phyloP scores from a whole-genome alignment of 176 grass and related monocot genomes.

The Microstegium vimineum region DNA sequence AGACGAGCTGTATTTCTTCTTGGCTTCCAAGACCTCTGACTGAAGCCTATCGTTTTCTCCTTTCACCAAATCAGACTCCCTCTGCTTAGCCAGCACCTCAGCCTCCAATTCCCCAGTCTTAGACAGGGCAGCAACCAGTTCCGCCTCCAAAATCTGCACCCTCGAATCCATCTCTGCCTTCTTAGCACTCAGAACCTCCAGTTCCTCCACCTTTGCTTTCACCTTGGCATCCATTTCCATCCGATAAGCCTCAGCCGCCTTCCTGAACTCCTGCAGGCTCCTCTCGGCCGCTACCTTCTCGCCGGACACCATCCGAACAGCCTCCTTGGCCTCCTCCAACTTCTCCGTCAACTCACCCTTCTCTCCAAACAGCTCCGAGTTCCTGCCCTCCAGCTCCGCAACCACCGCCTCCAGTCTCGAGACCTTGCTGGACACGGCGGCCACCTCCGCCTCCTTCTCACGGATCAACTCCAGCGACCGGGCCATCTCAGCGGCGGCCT shows the following conservation, averaged over 20 bases:
- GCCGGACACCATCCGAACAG: not conserved
- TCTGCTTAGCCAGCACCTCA: slow-evolving; percentile 22
- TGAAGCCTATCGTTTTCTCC: slow-evolving; percentile 14
- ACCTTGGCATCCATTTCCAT: slow-evolving; percentile 21
- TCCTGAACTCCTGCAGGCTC: slow-evolving; percentile 23
- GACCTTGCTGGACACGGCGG: slow-evolving; percentile 27
- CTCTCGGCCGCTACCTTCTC: slow-evolving; percentile 33
- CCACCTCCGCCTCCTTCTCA: slow-evolving; percentile 34
- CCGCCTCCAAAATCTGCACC: slow-evolving; percentile 13
- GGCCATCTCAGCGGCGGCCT: slow-evolving; percentile 10
- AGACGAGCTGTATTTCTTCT: slow-evolving; percentile 11
- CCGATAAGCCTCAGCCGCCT: not conserved
- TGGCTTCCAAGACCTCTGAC: slow-evolving; percentile 10
- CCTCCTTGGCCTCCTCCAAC: slow-evolving; percentile 23
- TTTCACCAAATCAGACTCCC: slow-evolving; percentile 28
- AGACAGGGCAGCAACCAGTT: not conserved
- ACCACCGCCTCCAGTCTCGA: slow-evolving; percentile 6
- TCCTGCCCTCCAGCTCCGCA: slow-evolving; percentile 20
- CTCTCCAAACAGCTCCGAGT: slow-evolving; percentile 12
- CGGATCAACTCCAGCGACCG: slow-evolving; percentile 5
- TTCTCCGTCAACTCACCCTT: slow-evolving; percentile 21
- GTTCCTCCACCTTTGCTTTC: slow-evolving; percentile 27
- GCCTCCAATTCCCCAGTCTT: slow-evolving; percentile 30
- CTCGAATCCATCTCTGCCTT: slow-evolving; percentile 26
- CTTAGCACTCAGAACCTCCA: slow-evolving; percentile 27